A percentile compares a stretch with the other conserved stretches of the same genome.
These are phyloP conservation scores for Pseudocercospora macadamiae DNA, from an alignment of 2,329 filamentous ascomycete species.

Conservation along the genomic window DNA sequence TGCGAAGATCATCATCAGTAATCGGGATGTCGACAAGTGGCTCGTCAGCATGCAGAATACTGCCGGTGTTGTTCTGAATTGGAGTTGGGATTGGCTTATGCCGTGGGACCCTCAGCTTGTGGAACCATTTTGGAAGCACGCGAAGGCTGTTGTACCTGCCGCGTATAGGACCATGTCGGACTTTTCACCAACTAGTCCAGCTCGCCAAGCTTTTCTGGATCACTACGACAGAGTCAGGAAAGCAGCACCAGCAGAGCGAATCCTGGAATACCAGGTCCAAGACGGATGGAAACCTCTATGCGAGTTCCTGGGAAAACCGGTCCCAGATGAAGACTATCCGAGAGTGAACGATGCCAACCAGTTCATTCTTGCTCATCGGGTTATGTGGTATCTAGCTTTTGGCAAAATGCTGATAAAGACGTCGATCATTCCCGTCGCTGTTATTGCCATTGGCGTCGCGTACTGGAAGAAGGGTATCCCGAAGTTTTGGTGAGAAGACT, in stretches of 20 bases:
- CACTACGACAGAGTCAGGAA: conserved; percentile 27
- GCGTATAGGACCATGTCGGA: conserved; percentile 14
- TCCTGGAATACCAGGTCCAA: conserved; percentile 32
- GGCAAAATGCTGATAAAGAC: conserved; percentile 22
- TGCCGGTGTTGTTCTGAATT: conserved; percentile 14
- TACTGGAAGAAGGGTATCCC: not conserved
- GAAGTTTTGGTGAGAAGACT: not conserved
- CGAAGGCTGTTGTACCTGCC: conserved; percentile 14
- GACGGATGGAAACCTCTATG: conserved; percentile 37
- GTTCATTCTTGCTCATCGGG: conserved; percentile 23
- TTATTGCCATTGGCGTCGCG: conserved; percentile 1
- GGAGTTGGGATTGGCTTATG: conserved; percentile 19
- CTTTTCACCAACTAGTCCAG: conserved; percentile 14
- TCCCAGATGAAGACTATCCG: conserved; percentile 31
- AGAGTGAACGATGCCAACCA: conserved; percentile 17
- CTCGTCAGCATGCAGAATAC: conserved; percentile 17
- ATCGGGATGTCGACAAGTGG: conserved; percentile 35
- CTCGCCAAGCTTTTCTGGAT: conserved; percentile 13
- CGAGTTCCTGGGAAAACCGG: conserved; percentile 30
- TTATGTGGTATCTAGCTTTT: conserved; percentile 25
- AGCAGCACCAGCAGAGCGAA: conserved; percentile 27
- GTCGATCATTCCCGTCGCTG: conserved; percentile 6
- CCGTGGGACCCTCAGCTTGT: conserved; percentile 19
- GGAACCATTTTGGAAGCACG: conserved; percentile 19
- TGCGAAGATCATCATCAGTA: conserved; percentile 30